phyloP scores from a whole-genome alignment of 2,329 filamentous ascomycete species.

The Phialocephala sp. region DNA sequence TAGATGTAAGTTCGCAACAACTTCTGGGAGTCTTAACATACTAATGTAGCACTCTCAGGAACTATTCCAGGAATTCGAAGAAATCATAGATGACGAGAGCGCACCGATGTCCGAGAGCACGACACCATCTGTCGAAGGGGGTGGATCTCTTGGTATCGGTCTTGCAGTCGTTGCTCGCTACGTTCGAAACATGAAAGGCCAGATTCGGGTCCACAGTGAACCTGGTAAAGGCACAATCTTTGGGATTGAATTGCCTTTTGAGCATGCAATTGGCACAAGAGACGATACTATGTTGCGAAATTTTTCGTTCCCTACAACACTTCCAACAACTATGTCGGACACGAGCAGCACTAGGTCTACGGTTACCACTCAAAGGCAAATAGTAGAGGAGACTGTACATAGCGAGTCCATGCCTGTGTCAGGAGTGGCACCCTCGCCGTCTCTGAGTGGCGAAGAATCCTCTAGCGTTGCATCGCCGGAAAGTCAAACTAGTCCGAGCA shows the following conservation, averaged over 20 bases:
- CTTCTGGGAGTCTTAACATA: not conserved
- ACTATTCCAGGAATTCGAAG: slow-evolving; percentile 36
- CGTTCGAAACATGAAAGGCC: slow-evolving; percentile 35
- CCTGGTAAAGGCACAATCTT: slow-evolving; percentile 37
- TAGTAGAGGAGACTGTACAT: not conserved
- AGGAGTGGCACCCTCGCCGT: not conserved
- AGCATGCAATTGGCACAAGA: slow-evolving; percentile 18
- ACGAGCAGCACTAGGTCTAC: not conserved
- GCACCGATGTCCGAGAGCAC: slow-evolving; percentile 8
- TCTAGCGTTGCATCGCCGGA: not conserved
- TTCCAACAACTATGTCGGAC: not conserved
- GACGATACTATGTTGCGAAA: slow-evolving; percentile 1
- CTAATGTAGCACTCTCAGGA: slow-evolving; percentile 18
- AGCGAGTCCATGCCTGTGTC: not conserved
- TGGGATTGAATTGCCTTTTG: slow-evolving; percentile 34
- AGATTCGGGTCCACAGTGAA: slow-evolving; percentile 35
- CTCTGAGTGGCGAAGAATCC: not conserved
- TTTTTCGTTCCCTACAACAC: slow-evolving; percentile 11
- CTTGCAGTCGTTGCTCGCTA: slow-evolving; percentile 35
- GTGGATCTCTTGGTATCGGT: slow-evolving; percentile 24
- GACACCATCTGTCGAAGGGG: slow-evolving; percentile 17
- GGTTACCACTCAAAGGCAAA: not conserved
- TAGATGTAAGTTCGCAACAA: slow-evolving; percentile 28
- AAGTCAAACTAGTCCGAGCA: not conserved
- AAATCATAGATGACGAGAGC: slow-evolving; percentile 32